These are phyloP conservation scores for Tulasnella sp. DNA, from an alignment of 768 basidiomycete genomes.

Conservation along the genomic window DNA sequence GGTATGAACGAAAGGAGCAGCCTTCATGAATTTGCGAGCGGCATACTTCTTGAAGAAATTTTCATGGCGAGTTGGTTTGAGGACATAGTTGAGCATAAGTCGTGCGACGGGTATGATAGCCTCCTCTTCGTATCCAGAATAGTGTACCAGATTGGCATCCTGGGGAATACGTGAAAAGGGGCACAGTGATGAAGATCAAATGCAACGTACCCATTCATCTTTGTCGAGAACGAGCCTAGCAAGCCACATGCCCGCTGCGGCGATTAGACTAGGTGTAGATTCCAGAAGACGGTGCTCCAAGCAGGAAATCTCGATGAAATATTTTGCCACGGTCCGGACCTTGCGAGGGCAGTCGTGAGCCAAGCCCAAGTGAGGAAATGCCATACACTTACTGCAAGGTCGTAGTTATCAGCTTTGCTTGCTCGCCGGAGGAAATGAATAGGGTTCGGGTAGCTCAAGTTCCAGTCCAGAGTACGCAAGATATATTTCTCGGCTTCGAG, in stretches of 20 bases:
- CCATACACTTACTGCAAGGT: conserved; percentile 31
- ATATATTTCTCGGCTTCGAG: conserved; percentile 83
- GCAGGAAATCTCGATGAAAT: conserved; percentile 73
- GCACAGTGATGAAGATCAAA: background rate
- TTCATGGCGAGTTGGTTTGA: conserved; percentile 58
- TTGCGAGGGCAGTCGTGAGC: conserved; percentile 25
- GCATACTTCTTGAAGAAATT: conserved; percentile 85
- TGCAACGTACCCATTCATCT: conserved; percentile 66
- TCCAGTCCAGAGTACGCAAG: conserved; percentile 73
- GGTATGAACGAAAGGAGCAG: conserved; percentile 66
- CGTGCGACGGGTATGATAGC: conserved; percentile 71
- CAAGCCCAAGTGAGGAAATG: background rate
- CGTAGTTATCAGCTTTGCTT: conserved; percentile 89
- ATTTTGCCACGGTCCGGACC: conserved; percentile 79
- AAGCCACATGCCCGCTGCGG: conserved; percentile 79
- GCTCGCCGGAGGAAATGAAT: conserved; percentile 79
- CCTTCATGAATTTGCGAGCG: conserved; percentile 73
- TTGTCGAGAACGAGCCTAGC: conserved; percentile 66
- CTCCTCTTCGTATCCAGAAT: conserved; percentile 71
- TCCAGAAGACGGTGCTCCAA: conserved; percentile 70
- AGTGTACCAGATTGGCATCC: conserved; percentile 78
- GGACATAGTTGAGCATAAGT: conserved; percentile 76
- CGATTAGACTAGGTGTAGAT: conserved; percentile 62
- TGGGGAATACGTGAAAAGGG: conserved; percentile 25
- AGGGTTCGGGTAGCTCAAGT: conserved; percentile 75